Evolutionary conservation across 768 basidiomycete genomes (phyloP), one percentile per base, ranked within the genome.

Genomic region (Royoungia palumana): DNA sequence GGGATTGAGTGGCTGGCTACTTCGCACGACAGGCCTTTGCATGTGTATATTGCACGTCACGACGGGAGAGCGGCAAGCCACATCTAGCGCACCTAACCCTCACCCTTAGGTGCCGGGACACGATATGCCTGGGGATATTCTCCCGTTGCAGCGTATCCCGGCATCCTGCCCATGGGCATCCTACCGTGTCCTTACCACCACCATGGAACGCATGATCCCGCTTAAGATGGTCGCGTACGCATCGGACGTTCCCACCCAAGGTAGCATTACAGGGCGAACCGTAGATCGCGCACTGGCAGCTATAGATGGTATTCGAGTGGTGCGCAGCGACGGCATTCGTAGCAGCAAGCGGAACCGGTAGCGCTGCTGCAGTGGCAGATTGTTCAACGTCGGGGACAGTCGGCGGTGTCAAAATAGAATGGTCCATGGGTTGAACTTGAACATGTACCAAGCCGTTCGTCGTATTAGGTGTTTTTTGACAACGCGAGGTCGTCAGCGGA

Each of bases 91-190:
- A 63, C 4, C 1, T 2, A 37, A 53, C 50, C 35, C 44, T 45
- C 12, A 56, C 42, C 2, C 22, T 46, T 16, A 64, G 30, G 32
- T 63, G 62, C 21, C 46, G 7, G 0, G 49, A n/a, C 2, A 57
- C 16, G 5, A 63, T 55, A 19, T 63, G 62, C 9, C 62, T 48
- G 0, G 60, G 47, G 3, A 63, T 20, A 12, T 30, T 64, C 28
- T 64, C 62, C 12, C 45, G 30, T 25, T 55, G 59, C 7, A 63
- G 8, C 1, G 1, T 0, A 2, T 24, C 19, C 1, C 19, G 5
- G n/a, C 62, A 64, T 3, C 46, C 52, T 0, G 2, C 10, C 59
- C 62, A 61, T 5, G 21, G 10, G 30, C 62, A 63, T 7, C 0
- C 6, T 0, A 42, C 28, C 2, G 0, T 0, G 10, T 50, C 44